Evolutionary conservation across 805 yeast genomes (phyloP), one percentile per base, ranked within the genome.

Genomic region (Cyberlindnera mycetangii): DNA sequence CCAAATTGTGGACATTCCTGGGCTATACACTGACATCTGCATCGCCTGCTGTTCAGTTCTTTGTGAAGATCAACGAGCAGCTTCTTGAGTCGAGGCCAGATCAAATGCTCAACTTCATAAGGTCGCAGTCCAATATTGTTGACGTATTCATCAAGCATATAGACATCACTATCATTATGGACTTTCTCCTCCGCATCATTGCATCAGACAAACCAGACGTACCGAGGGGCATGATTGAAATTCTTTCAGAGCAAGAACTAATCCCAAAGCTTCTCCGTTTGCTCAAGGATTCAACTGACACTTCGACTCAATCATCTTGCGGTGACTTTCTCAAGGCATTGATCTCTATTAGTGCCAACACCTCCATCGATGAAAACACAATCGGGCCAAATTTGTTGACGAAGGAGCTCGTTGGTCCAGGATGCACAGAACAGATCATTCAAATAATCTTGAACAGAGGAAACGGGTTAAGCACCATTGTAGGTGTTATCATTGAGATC

Each of bases 301-400:
- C 89, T 5, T 79, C 85, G 33, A 78, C 82, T 41, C 98, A 92
- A 62, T 81, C 93, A 3, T 92, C 97, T 7, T 89, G 93, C 3
- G 93, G 96, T 21, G 99, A 93, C 63, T 93, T 93, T 60, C 69
- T 93, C 39, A 93, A 93, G 63, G 96, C 97, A 0, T 75, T 93
- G 53, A 86, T 93, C 32, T 86, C 97, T 6, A 87, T 93, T 22
- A 87, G 96, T n/a, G 96, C 97, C 5, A 93, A 92, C 60, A 89
- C 86, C 2, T 90, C 87, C 51, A 81, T 89, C 35, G 74, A 70
- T 48, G 74, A 69, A 37, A 83, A 93, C 39, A 85, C 96, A 8
- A 88, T 93, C 41, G 99, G 99, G 0, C 99, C 99, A 3, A 93
- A 93, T 58, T 85, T 83, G 53, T 72, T 93, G 39, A 89, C 96